These are phyloP conservation scores for Xylariaceae sp. DNA, from an alignment of 2,329 filamentous ascomycete genomes.

Conservation along the genomic window DNA sequence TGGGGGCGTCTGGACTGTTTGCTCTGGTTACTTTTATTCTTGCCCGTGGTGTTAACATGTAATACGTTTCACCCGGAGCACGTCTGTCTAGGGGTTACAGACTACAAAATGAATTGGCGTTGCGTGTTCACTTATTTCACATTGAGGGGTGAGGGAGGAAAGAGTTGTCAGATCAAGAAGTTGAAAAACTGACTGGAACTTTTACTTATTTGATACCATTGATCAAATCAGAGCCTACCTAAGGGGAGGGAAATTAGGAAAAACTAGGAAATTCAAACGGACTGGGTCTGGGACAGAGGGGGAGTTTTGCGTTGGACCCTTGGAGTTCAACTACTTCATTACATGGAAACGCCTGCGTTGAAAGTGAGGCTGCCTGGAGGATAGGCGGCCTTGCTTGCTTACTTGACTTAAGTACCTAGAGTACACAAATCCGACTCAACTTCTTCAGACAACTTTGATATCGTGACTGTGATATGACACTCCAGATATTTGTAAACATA, in stretches of 20 bases:
- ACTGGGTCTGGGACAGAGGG: not conserved
- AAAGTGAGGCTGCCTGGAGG: not conserved
- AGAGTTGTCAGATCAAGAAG: conserved; percentile 1
- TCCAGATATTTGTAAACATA: no score
- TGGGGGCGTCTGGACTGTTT: conserved; percentile 4
- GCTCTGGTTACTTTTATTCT: conserved; percentile 1
- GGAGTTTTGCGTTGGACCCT: not conserved
- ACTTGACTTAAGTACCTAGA: not conserved
- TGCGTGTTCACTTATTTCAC: conserved; percentile 2
- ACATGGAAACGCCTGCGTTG: not conserved
- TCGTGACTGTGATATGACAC: no score
- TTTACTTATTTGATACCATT: not conserved
- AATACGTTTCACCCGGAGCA: conserved; percentile 1
- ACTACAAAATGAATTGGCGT: conserved; percentile 13
- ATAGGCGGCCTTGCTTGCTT: not conserved
- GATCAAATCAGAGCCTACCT: not conserved
- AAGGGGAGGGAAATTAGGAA: not conserved
- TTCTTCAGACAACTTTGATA: no score
- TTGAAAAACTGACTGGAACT: not conserved
- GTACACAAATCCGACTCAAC: not conserved
- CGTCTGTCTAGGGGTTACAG: conserved; percentile 9
- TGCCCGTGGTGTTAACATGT: not conserved
- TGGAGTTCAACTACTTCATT: not conserved
- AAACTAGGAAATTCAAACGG: not conserved
- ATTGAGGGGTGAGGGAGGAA: not conserved